Evolutionary conservation across 2,329 filamentous ascomycete species (phyloP), one percentile per base, ranked within the genome.

Genomic region (Phialophora expanda): DNA sequence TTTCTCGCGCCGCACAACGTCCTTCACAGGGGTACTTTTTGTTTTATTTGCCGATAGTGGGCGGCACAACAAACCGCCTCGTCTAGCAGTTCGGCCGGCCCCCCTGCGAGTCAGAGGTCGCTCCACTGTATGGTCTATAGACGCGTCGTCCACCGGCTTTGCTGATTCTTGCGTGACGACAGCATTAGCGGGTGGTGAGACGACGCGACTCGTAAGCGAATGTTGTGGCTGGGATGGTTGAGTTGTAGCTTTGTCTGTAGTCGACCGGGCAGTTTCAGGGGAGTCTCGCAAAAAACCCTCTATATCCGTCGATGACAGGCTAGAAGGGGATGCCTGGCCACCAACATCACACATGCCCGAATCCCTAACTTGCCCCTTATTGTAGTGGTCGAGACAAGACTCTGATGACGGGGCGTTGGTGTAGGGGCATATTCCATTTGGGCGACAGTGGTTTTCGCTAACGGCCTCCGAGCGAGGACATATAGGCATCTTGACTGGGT

Each of bases 381-480:
- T 26, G 48, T 11, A 17, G 24, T 55, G 34, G 17, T 38, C 38
- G 26, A 44, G 28, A 55, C 59, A 66, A 17, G 66, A 62, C 12
- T 54, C 61, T 20, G 20, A 51, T 14, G 34, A 22, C 7, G 5
- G 2, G 24, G 38, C 22, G 41, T 68, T 61, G 11, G 41, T 26
- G 57, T 68, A 66, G 2, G 66, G 64, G 38, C 66, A 66, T 28
- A 24, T 48, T 2, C 53, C 7, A 7, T 1, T n/a, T n/a, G 11
- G 20, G 22, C 38, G 24, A 30, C 20, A 65, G 50, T 34, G 38
- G 58, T 62, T 64, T 7, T 54, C 22, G 17, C 30, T 6, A n/a
- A 11, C 12, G 14, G 4, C n/a, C 50, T 64, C 60, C 48, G 44
- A 68, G 20, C 66, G 48, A n/a, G 63, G 66, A 58, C 66, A 68